These are phyloP conservation scores for Gastrodia elata DNA, from an alignment of 106 monocot genomes.

Conservation along the genomic window DNA sequence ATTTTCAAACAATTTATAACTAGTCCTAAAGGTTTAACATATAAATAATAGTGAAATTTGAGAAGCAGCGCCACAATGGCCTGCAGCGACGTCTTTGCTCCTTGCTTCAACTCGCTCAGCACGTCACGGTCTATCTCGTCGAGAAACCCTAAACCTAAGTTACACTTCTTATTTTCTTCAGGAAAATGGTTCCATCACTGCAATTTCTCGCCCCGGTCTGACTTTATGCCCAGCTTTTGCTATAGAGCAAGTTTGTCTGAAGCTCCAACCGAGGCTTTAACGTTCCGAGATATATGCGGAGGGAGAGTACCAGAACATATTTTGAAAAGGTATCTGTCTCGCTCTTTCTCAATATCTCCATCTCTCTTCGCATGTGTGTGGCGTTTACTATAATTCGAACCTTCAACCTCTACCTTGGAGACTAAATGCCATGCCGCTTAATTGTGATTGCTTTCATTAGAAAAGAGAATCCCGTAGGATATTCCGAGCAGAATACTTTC, in stretches of 20 bases:
- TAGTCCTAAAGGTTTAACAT: too few relatives aligned
- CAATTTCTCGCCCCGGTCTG: neutral
- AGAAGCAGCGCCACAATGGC: neutral
- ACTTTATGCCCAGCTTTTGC: neutral
- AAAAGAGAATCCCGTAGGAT: too few relatives aligned
- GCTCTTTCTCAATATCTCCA: neutral
- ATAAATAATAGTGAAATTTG: too few relatives aligned
- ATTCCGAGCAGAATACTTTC: too few relatives aligned
- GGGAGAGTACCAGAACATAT: constrained; percentile 39
- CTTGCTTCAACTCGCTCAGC: neutral
- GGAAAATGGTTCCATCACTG: neutral
- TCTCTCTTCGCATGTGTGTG: too few relatives aligned
- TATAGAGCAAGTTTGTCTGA: neutral
- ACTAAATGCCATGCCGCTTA: too few relatives aligned
- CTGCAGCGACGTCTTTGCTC: neutral
- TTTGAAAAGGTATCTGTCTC: constrained; percentile 26
- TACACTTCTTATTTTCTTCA: neutral
- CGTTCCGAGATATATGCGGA: constrained; percentile 32
- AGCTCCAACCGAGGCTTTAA: neutral
- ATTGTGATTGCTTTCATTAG: too few relatives aligned
- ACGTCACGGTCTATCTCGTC: neutral
- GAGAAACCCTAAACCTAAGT: constrained; percentile 1
- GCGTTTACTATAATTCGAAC: too few relatives aligned
- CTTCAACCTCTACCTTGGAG: too few relatives aligned
- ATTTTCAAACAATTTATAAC: too few relatives aligned